Base-by-base conservation (phyloP, 75 land plant genomes). In the Cupressus sempervirens region DNA sequence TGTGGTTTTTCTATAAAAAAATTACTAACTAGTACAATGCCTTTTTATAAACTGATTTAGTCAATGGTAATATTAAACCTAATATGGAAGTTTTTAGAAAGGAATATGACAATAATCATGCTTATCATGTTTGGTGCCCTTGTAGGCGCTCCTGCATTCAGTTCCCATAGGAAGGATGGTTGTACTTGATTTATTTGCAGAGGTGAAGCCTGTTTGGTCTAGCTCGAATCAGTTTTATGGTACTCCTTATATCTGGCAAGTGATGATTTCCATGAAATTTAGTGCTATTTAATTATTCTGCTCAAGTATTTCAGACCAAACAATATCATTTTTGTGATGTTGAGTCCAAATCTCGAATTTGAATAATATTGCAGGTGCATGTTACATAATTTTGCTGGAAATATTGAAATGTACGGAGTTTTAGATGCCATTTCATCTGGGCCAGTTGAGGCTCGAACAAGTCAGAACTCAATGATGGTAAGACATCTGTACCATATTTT, bases 381-480 rank as follows among this genome's bases (percentile, higher is more conserved):
- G 96, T 88, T 94, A 53, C 96, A 94, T 83, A 94, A 94, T 84
- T 94, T 94, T 88, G 96, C 93, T 73, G 96, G 94, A 45, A 94
- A 94, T 48, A 84, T 89, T 86, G 96, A 94, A 89, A 94, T 94
- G 96, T 94, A 94, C 89, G 96, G 96, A 15, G 82, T 90, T 40
- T 84, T 94, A 38, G 96, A 94, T 86, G 58, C 91, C 73, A 75
- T 94, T 74, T 89, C 90, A 29, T 81, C 91, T 88, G 96, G 91
- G 74, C 96, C 96, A 34, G 76, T 94, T 88, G 93, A 91, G 65
- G 94, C 96, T 74, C 86, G 80, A 76, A 87, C 56, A 34, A 94
- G 94, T 83, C 76, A 84, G 73, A 90, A 94, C 82, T 93, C 96
- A 10, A 88, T 94, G 34, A 94, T 94, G 96, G 96, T 90, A 87